Evolutionary conservation across 306 rosid species (phyloP), one percentile per base, ranked within the genome.

Genomic region (Lathyrus aphaca): DNA sequence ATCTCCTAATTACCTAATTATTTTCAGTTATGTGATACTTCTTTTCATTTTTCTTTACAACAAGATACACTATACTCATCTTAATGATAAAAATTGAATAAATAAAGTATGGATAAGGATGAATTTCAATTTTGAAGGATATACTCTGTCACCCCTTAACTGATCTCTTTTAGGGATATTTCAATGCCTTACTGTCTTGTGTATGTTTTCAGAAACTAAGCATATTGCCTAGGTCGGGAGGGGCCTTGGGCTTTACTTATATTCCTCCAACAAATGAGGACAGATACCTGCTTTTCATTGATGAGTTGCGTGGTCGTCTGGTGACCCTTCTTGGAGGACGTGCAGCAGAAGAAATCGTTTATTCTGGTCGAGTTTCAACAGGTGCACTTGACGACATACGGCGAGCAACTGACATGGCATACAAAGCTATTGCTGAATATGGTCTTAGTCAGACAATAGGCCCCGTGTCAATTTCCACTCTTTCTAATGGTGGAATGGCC

Each of bases 311-410:
- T 49, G 99, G 99, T 63, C 96, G 96, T 40, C 77, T 94, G 75
- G 99, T 89, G 67, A 94, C 97, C 30, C 92, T 94, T 80, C 92
- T 94, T 51, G 99, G 97, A 73, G 99, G 99, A 50, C 97, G 99
- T 51, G 99, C 99, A n/a, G 99, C 97, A 15, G 99, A 94, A 86
- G 97, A 94, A 83, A 84, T 94, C 63, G 89, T 86, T 55, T 94
- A 91, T 80, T 84, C 95, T 43, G 99, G 99, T 69, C 89, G 99
- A 49, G 96, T 94, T 43, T 94, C 99, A 59, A 94, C 99, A 2
- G 97, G 99, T 39, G 96, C 99, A 50, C 92, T 91, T 75, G 99
- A 94, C 84, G 99, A 94, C 79, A 94, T 94, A 51, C 82, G 92
- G 8, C 87, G 99, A 73, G 99, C 97, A 30, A 94, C 99, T 42